Evolutionary conservation across 177 flowering plant species (phyloP).

Genomic region (Vitis hybrid): DNA sequence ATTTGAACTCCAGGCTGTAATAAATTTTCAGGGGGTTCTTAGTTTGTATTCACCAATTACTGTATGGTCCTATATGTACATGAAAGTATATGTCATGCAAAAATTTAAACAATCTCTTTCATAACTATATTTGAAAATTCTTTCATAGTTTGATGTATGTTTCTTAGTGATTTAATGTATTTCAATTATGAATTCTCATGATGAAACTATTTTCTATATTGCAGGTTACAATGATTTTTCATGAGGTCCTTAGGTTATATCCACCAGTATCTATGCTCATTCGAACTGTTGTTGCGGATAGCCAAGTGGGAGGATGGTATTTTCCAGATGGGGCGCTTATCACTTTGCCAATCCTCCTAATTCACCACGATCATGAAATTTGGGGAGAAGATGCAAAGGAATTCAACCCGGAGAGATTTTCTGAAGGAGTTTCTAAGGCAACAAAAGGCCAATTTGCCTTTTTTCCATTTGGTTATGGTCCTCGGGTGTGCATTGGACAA

Average conservation of each 20-base stretch:
- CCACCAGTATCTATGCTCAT: conserved; percentile 15
- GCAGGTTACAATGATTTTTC: conserved; percentile 33
- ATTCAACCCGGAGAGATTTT: conserved; percentile 44
- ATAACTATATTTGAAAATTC: too few species aligned
- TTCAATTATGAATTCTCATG: too few species aligned
- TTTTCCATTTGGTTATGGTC: conserved; percentile 33
- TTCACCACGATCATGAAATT: conserved; percentile 24
- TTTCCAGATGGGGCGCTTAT: conserved; percentile 27
- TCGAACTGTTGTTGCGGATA: conserved; percentile 16
- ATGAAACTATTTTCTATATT: neutral
- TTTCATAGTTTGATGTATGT: too few species aligned
- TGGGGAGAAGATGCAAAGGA: conserved; percentile 43
- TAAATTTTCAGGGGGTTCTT: too few species aligned
- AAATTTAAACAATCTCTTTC: too few species aligned
- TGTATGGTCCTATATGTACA: too few species aligned
- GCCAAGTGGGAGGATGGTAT: conserved; percentile 21
- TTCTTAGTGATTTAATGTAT: too few species aligned
- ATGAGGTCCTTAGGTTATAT: conserved; percentile 38
- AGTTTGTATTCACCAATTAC: too few species aligned
- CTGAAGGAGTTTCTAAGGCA: conserved; percentile 35
- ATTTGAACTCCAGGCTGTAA: too few species aligned
- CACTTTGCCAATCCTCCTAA: conserved; percentile 9
- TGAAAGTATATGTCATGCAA: too few species aligned
- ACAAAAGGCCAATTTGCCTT: conserved; percentile 22
- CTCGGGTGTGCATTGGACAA: conserved; percentile 30